Conservation (phyloP, 805 yeast genomes). For the Lachancea kluyveri region DNA sequence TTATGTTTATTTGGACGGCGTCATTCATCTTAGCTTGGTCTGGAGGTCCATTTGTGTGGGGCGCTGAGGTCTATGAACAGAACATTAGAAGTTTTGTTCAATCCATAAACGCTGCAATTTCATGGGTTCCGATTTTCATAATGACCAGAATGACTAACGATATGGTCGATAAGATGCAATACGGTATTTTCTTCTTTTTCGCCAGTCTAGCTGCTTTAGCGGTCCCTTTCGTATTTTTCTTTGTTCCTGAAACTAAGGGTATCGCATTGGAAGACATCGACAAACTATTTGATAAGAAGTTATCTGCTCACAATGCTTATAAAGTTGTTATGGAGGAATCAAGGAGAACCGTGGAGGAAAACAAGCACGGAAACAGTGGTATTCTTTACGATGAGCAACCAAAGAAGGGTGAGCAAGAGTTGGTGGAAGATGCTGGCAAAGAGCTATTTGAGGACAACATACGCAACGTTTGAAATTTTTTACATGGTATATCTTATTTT, state of each 20-base stretch:
- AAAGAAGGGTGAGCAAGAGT: constrained; percentile 4
- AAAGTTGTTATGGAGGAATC: constrained; percentile 4
- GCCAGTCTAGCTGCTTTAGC: constrained; percentile 14
- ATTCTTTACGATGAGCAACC: constrained; percentile 2
- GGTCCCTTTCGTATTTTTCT: constrained; percentile 46
- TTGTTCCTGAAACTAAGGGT: constrained; percentile 72
- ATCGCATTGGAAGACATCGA: constrained; percentile 59
- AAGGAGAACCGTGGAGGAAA: constrained; percentile 2
- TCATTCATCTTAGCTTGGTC: constrained; percentile 40
- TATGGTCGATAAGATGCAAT: constrained; percentile 38
- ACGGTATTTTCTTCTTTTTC: constrained; percentile 39
- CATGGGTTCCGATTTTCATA: constrained; percentile 47
- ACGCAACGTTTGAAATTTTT: no score
- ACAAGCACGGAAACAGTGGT: background rate
- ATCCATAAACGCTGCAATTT: constrained; percentile 39
- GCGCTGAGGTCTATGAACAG: constrained; percentile 42
- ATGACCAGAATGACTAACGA: constrained; percentile 42
- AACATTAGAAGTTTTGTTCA: constrained; percentile 38
- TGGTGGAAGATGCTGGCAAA: constrained; percentile 5
- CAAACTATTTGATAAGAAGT: constrained; percentile 4
- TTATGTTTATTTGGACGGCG: constrained; percentile 42
- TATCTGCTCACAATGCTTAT: constrained; percentile 7
- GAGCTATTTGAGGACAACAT: no score
- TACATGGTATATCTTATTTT: no score
- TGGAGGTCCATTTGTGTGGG: constrained; percentile 43